phyloP scores from a whole-genome alignment of 192 early-diverging fungal genomes.

The Geranomyces variabilis region DNA sequence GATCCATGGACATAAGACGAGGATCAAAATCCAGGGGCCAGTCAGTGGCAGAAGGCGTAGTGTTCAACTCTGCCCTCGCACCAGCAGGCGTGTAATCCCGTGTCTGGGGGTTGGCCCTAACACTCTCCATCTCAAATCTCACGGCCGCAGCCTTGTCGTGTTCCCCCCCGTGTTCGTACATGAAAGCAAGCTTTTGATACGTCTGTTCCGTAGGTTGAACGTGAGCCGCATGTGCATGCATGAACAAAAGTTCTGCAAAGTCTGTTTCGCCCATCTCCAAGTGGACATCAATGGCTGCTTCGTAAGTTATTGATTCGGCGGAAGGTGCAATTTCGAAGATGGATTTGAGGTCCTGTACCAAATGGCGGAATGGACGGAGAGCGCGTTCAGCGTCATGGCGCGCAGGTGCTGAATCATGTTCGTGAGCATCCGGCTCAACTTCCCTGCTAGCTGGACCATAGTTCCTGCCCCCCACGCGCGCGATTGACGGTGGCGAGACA shows the following conservation, averaged over 20 bases:
- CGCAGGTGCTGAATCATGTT: too few relatives aligned
- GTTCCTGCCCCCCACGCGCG: background rate
- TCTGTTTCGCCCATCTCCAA: background rate
- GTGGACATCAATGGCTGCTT: slow-evolving; percentile 2
- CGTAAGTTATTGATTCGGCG: background rate
- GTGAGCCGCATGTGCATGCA: background rate
- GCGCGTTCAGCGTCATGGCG: background rate
- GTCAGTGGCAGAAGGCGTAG: background rate
- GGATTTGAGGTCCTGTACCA: background rate
- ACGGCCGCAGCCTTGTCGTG: background rate
- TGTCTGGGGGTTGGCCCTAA: background rate
- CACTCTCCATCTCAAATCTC: background rate
- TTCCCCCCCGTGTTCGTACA: background rate
- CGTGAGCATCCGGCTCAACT: too few relatives aligned
- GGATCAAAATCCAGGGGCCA: background rate
- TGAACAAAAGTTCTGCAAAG: background rate
- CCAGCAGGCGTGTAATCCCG: too few relatives aligned
- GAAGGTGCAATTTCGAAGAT: background rate
- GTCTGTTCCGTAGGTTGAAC: background rate
- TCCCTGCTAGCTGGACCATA: too few relatives aligned
- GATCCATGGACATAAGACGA: too few relatives aligned
- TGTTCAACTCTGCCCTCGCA: background rate
- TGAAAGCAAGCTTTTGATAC: background rate
- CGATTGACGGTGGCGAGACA: background rate
- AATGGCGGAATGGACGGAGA: background rate